A percentile compares a stretch with the other conserved stretches of the same genome.
Conservation (phyloP, 1,284 basidiomycete genomes). For the Vanrija pseudolonga region DNA sequence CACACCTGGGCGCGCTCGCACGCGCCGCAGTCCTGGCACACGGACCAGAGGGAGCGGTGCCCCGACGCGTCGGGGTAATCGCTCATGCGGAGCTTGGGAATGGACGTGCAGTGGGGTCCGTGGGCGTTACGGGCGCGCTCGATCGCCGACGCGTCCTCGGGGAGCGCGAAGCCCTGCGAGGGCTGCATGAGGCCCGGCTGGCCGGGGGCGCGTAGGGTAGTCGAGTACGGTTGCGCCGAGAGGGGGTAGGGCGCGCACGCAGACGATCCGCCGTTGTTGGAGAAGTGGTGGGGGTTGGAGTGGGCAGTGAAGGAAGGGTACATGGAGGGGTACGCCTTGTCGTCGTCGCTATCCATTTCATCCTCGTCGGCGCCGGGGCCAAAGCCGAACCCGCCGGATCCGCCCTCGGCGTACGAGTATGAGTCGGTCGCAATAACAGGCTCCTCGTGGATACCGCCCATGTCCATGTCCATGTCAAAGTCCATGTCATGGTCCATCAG, state of each 20-base stretch:
- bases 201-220: slow-evolving; percentile 32
- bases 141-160: slow-evolving; percentile 24
- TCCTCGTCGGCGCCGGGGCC: slow-evolving; percentile 47
- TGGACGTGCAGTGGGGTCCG: slow-evolving; percentile 44
- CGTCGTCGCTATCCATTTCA: slow-evolving; percentile 27
- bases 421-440: not conserved
- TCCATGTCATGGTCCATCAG: slow-evolving; percentile 39
- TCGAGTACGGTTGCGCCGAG: slow-evolving; percentile 41
- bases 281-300: slow-evolving; percentile 3
- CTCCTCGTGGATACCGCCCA: slow-evolving; percentile 1
- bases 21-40: slow-evolving; percentile 46
- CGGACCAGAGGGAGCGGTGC: slow-evolving; percentile 41
- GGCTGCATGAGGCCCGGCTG: slow-evolving; percentile 41
- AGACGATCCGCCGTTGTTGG: slow-evolving; percentile 11
- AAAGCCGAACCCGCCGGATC: slow-evolving; percentile 43
- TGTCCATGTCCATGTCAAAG: slow-evolving; percentile 30
- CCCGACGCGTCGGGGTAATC: slow-evolving; percentile 45
- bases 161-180: slow-evolving; percentile 18
- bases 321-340: slow-evolving; percentile 8
- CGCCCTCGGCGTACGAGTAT: slow-evolving; percentile 27
- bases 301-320: slow-evolving; percentile 14
- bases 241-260: slow-evolving; percentile 19
- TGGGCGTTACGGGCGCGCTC: slow-evolving; percentile 40
- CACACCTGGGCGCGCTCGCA: slow-evolving; percentile 25
- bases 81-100: slow-evolving; percentile 43